Evolutionary conservation across 2,329 filamentous ascomycete species (phyloP), one percentile per base, ranked within the genome.

Genomic region (Sporothrix pseudoabietina): DNA sequence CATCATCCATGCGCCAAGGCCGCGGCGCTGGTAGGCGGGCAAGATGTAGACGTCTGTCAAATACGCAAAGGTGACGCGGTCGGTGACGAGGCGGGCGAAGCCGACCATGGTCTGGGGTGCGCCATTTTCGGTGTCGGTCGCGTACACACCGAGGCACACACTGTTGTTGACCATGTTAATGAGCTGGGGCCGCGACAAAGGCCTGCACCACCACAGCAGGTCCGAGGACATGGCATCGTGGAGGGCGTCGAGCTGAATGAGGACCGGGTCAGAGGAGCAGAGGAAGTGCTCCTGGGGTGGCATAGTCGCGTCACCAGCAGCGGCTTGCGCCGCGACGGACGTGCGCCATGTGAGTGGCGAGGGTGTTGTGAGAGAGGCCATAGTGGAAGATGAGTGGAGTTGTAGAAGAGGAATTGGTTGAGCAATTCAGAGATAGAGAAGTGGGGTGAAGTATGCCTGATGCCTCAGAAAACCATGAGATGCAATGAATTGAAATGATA

Each of bases 11-110:
- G 83, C 86, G 3, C 88, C 91, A 1, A 93, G 82, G 0, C 91
- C 90, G 10, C 84, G 82, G 4, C 87, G 85, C 78, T 91, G 89
- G 77, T 89, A 87, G 54, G 86, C 84, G 0, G 86, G 83, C 2
- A 88, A 79, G 30, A 93, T 83, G 79, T 91, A 93, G 26, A 92
- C 88, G 77, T 93, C 91, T 35, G 90, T 91, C 72, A 91, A 81
- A 77, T 92, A 94, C 47, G 87, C 89, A 77, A 92, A 88, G 0
- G 90, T 91, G 65, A 89, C 85, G 77, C 87, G 86, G 80, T 94
- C 92, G 9, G 91, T 94, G 70, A 93, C 82, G n/a, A 92, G 80
- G 47, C 91, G 85, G 1, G 85, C 86, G 72, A 90, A 84, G 0
- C 89, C 89, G 68, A 91, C 83, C 76, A 81, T 79, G 35, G 65